A percentile compares a stretch with the other conserved stretches of the same genome.
Conservation (phyloP, 2,329 filamentous ascomycete species). For the Aspergillus sergii region DNA sequence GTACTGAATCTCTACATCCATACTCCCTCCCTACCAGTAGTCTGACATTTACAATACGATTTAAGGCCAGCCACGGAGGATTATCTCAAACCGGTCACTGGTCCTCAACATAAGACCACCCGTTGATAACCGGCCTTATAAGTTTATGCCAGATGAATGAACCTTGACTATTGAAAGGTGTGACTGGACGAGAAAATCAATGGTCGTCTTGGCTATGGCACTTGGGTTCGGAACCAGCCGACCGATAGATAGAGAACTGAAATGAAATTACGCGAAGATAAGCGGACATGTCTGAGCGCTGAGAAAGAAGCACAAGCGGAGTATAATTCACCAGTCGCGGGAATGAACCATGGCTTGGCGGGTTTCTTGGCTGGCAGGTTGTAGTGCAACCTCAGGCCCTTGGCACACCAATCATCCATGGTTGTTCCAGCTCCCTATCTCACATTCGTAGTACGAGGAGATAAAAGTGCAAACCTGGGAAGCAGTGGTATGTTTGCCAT, state of each 20-base stretch:
- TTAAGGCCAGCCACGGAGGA: not conserved
- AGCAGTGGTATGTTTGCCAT: too few species aligned
- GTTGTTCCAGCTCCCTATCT: not conserved
- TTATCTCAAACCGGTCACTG: not conserved
- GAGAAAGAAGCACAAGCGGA: not conserved
- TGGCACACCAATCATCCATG: conserved; percentile 8
- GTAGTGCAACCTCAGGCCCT: conserved; percentile 29
- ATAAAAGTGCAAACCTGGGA: too few species aligned
- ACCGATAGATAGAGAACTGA: not conserved
- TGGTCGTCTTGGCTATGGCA: not conserved
- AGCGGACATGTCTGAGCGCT: not conserved
- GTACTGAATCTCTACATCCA: too few species aligned
- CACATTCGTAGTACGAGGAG: too few species aligned
- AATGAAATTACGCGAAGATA: not conserved
- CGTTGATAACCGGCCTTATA: not conserved
- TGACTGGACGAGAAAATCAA: not conserved
- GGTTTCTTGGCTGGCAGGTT: conserved; percentile 26
- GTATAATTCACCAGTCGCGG: conserved; percentile 13
- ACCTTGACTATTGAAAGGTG: not conserved
- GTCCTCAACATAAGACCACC: not conserved
- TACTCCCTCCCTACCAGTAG: too few species aligned
- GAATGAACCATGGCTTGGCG: conserved; percentile 7
- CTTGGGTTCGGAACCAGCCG: not conserved
- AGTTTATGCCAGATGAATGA: not conserved
- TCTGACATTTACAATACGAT: not conserved